These are phyloP conservation scores for Phlebiopsis flavidoalba DNA, from an alignment of 768 basidiomycete genomes.

Conservation along the genomic window DNA sequence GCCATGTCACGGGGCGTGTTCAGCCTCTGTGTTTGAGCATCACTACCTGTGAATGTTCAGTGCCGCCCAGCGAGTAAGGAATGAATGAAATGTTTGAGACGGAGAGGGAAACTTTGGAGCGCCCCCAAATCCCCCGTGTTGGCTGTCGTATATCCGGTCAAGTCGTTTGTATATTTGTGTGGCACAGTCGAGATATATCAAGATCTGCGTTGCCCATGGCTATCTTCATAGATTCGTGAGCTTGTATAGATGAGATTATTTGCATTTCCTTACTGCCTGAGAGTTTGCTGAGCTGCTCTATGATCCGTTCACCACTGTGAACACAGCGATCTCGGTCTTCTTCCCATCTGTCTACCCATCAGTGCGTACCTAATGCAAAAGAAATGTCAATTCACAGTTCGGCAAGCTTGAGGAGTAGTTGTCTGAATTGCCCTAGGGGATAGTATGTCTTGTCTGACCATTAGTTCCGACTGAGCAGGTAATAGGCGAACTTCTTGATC, in stretches of 20 bases:
- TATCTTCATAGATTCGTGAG: background rate
- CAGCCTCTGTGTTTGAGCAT: conserved; percentile 7
- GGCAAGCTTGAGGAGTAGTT: conserved; percentile 18
- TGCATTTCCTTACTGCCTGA: conserved; percentile 4
- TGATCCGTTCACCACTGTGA: conserved; percentile 16
- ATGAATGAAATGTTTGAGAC: conserved; percentile 17
- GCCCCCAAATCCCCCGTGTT: conserved; percentile 31
- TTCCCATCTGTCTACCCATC: conserved; percentile 14
- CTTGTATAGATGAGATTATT: background rate
- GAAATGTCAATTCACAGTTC: conserved; percentile 11
- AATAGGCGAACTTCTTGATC: background rate
- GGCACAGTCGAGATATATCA: conserved; percentile 6
- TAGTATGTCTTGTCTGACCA: conserved; percentile 19
- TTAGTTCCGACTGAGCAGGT: background rate
- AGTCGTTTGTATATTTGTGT: conserved; percentile 13
- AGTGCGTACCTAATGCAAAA: background rate
- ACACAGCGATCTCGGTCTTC: conserved; percentile 13
- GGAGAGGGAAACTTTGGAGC: conserved; percentile 35
- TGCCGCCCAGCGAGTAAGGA: conserved; percentile 20
- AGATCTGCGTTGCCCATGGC: background rate
- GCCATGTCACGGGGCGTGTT: conserved; percentile 18
- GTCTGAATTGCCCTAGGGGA: conserved; percentile 17
- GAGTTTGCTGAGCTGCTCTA: conserved; percentile 14
- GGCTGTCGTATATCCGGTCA: conserved; percentile 22
- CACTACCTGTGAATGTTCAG: conserved; percentile 2